These are phyloP conservation scores for Tolypocladium cylindrosporum DNA, from an alignment of 2,329 filamentous ascomycete genomes.

Conservation along the genomic window DNA sequence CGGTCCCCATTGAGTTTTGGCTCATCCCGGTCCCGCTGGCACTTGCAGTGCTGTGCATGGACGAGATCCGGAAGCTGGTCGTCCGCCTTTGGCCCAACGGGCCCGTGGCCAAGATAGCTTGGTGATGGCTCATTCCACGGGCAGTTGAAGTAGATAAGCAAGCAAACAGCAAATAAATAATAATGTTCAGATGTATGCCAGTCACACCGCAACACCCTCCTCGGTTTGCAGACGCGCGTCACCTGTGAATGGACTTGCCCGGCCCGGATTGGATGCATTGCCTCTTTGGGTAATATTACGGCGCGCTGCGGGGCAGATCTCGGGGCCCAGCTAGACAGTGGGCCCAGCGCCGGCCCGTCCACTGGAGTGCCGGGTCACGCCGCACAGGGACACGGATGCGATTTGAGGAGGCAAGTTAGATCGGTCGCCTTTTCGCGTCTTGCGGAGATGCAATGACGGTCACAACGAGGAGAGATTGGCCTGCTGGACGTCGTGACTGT, in stretches of 20 bases:
- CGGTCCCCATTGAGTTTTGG: conserved; percentile 42
- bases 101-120: conserved; percentile 35
- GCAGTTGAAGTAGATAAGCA: background rate
- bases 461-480: too few species aligned
- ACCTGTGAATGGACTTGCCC: background rate
- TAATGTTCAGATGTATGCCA: background rate
- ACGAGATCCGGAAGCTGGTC: conserved; percentile 40
- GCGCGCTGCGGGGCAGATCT: background rate
- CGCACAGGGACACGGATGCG: background rate
- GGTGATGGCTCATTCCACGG: conserved; percentile 20
- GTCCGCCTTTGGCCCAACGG: conserved; percentile 36
- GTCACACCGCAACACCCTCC: background rate
- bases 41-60: conserved; percentile 37
- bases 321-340: too few species aligned
- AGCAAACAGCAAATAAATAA: background rate
- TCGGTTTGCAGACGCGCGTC: background rate
- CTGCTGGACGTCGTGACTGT: too few species aligned
- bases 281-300: background rate
- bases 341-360: background rate
- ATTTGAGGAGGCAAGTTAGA: too few species aligned
- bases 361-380: background rate
- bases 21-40: conserved; percentile 39
- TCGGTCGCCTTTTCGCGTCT: too few species aligned
- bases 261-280: too few species aligned
- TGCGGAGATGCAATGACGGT: too few species aligned